Percentiles rank a stretch among this genome's conserved stretches.
Conservation (phyloP, 805 yeast genomes). For the Saturnispora dispora region DNA sequence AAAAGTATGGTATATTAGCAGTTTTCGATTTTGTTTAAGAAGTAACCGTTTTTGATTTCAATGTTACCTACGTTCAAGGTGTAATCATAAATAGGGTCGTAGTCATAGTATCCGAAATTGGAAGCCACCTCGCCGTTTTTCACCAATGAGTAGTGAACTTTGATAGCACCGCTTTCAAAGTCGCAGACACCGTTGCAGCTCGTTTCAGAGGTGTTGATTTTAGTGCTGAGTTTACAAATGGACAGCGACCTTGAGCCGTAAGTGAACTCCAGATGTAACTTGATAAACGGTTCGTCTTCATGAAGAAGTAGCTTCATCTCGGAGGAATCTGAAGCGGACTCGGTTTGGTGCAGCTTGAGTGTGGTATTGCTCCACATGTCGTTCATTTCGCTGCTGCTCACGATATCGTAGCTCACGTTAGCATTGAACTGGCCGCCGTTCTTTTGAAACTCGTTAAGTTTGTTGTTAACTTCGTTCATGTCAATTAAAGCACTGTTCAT, state of each 20-base stretch:
- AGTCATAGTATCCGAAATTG: slow-evolving; percentile 21
- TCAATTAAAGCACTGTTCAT: background rate
- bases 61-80: slow-evolving; percentile 15
- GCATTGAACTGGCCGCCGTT: background rate
- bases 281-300: slow-evolving; percentile 18
- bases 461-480: background rate
- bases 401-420: background rate
- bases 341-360: background rate
- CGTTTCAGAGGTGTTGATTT: slow-evolving; percentile 4
- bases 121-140: slow-evolving; percentile 20
- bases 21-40: slow-evolving; percentile 10
- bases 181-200: background rate
- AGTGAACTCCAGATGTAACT: slow-evolving; percentile 12
- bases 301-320: slow-evolving; percentile 11
- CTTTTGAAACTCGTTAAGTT: background rate
- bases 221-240: slow-evolving; percentile 4
- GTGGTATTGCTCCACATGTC: background rate
- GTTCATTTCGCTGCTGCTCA: background rate
- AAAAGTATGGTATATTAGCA: background rate
- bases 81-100: slow-evolving; percentile 17
- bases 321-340: background rate
- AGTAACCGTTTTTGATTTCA: slow-evolving; percentile 16
- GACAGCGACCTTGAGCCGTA: background rate
- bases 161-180: slow-evolving; percentile 7
- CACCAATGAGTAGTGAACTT: slow-evolving; percentile 12